phyloP scores from a whole-genome alignment of 352 stramenopile genomes.

The Blastocystis sp. region DNA sequence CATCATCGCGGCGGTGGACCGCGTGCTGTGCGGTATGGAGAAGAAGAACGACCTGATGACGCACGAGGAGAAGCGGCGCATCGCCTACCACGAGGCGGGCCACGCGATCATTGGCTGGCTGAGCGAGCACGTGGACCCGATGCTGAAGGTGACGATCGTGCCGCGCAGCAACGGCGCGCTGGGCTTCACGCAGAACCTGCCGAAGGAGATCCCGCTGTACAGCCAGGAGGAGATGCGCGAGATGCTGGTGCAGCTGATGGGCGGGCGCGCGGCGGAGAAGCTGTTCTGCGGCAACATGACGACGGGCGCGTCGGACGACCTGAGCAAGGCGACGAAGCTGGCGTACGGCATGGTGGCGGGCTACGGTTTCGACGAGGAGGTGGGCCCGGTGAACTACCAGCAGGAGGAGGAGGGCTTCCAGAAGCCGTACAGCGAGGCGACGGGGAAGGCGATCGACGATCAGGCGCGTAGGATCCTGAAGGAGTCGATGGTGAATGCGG shows the following conservation, averaged over 20 bases:
- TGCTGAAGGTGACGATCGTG: constrained; percentile 99
- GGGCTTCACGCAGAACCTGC: constrained; percentile 96
- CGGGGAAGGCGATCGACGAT: constrained; percentile 17
- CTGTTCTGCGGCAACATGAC: constrained; percentile 94
- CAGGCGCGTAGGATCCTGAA: constrained; percentile 32
- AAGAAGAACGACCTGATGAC: constrained; percentile 90
- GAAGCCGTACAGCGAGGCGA: constrained; percentile 60
- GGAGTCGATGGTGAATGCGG: constrained; percentile 29
- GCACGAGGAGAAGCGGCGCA: constrained; percentile 90
- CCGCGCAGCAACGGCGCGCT: constrained; percentile 89
- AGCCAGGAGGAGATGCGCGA: constrained; percentile 92
- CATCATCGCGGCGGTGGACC: constrained; percentile 94
- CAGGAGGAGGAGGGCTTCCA: constrained; percentile 35
- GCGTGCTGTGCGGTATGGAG: constrained; percentile 93
- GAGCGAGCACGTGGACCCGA: constrained; percentile 91
- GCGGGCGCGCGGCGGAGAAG: constrained; percentile 90
- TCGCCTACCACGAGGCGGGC: constrained; percentile 97
- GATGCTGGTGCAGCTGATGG: constrained; percentile 97
- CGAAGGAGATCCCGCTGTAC: constrained; percentile 91
- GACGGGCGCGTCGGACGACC: constrained; percentile 90
- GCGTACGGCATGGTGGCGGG: constrained; percentile 49
- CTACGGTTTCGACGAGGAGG: constrained; percentile 44
- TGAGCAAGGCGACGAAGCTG: constrained; percentile 76
- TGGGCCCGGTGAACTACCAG: constrained; percentile 54
- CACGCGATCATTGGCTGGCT: constrained; percentile 97